phyloP scores from a whole-genome alignment of 108 stramenopile species.

The Epithemia pelagica region DNA sequence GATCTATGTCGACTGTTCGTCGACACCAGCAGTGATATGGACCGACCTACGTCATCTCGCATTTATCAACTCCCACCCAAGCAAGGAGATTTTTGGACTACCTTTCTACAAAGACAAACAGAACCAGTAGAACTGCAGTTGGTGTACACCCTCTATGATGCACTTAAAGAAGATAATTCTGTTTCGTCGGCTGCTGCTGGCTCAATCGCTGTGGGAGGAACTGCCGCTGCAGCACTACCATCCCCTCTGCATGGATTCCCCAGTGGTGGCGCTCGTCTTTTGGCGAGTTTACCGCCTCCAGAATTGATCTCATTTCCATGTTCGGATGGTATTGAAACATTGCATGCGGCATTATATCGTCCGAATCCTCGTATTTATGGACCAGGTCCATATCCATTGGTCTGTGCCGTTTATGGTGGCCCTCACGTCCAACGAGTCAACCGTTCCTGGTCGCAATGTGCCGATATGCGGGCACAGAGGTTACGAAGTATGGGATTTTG shows the following conservation, averaged over 20 bases:
- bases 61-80: constrained; percentile 31
- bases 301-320: constrained; percentile 56
- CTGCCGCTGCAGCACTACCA: not conserved
- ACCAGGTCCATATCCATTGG: constrained; percentile 78
- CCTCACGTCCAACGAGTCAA: constrained; percentile 89
- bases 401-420: constrained; percentile 92
- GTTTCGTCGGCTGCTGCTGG: not conserved
- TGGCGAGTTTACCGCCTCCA: constrained; percentile 33
- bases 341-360: constrained; percentile 77
- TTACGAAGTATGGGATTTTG: constrained; percentile 75
- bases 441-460: constrained; percentile 66
- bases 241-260: not conserved
- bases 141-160: constrained; percentile 37
- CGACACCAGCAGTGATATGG: constrained; percentile 56
- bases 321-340: constrained; percentile 41
- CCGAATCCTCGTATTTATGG: constrained; percentile 67
- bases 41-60: constrained; percentile 36
- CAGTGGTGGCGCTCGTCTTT: constrained; percentile 8
- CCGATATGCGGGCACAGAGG: constrained; percentile 84
- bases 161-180: constrained; percentile 34
- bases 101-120: constrained; percentile 4
- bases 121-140: constrained; percentile 7
- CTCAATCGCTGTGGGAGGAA: not conserved
- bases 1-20: constrained; percentile 43
- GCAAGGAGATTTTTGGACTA: not conserved